Evolutionary conservation across 352 stramenopile species (phyloP).

Genomic region (Phytophthora pistaciae): DNA sequence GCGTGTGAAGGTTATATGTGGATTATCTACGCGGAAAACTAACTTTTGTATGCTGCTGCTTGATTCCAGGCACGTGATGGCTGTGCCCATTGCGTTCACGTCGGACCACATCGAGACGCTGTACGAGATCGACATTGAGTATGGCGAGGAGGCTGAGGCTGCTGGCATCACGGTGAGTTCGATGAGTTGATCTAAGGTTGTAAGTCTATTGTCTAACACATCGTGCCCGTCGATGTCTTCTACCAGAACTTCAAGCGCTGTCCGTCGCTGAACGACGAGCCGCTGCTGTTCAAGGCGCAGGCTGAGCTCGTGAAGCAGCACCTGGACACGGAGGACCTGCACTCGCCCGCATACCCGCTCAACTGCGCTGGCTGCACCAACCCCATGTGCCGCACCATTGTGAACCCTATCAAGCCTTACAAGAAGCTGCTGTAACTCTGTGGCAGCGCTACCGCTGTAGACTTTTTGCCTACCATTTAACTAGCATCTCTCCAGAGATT

Average conservation of each 20-base stretch:
- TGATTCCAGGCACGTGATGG: slow-evolving; percentile 89
- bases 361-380: slow-evolving; percentile 88
- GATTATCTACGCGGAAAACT: background rate
- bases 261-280: slow-evolving; percentile 97
- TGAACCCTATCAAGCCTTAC: slow-evolving; percentile 88
- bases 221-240: slow-evolving; percentile 3
- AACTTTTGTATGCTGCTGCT: slow-evolving; percentile 1
- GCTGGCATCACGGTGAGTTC: slow-evolving; percentile 90
- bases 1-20: background rate
- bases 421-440: slow-evolving; percentile 49
- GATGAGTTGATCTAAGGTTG: background rate
- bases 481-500: background rate
- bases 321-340: slow-evolving; percentile 79
- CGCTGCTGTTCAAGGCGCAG: slow-evolving; percentile 96
- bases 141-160: slow-evolving; percentile 96
- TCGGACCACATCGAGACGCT: slow-evolving; percentile 99
- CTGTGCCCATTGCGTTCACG: slow-evolving; percentile 99
- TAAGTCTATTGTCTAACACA: background rate
- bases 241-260: slow-evolving; percentile 92
- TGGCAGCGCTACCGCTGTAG: background rate
- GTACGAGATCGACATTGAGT: slow-evolving; percentile 99
- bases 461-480: slow-evolving; percentile 1
- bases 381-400: slow-evolving; percentile 83
- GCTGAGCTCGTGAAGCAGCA: slow-evolving; percentile 97
- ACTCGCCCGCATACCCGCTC: slow-evolving; percentile 85